Percentiles rank a stretch among this genome's conserved stretches.
Conservation (phyloP, 164 flowering plant genomes). For the Piper betle region DNA sequence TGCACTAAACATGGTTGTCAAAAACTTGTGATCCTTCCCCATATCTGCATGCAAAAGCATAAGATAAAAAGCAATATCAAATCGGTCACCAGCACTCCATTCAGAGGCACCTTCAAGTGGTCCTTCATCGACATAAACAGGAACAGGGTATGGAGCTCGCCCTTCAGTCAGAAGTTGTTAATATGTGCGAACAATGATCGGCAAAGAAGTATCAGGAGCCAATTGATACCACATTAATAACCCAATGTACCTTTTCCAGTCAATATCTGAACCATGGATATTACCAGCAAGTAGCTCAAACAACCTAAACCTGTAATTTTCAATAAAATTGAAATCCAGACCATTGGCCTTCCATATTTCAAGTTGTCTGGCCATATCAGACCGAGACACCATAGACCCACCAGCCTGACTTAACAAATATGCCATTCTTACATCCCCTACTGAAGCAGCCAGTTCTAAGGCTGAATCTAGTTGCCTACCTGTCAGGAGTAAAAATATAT, state of each 20-base stretch:
- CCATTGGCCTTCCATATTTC: constrained; percentile 75
- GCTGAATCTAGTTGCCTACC: constrained; percentile 52
- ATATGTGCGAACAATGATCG: constrained; percentile 45
- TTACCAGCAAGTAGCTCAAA: constrained; percentile 86
- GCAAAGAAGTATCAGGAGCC: constrained; percentile 61
- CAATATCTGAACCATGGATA: constrained; percentile 47
- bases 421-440: constrained; percentile 89
- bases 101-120: constrained; percentile 25
- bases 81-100: constrained; percentile 30
- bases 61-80: constrained; percentile 83
- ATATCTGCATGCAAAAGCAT: constrained; percentile 79
- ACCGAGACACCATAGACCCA: constrained; percentile 64
- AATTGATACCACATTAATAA: constrained; percentile 89
- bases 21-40: constrained; percentile 28
- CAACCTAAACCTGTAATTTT: constrained; percentile 58
- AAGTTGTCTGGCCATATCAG: constrained; percentile 70
- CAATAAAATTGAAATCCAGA: constrained; percentile 79
- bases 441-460: no score
- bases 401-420: constrained; percentile 93
- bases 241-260: constrained; percentile 94
- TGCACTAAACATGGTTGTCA: constrained; percentile 91
- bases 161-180: constrained; percentile 55
- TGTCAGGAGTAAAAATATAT: constrained; percentile 63
- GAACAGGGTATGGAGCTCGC: constrained; percentile 75
- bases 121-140: constrained; percentile 79